Evolutionary conservation across 208 protist species (phyloP), one percentile per base, ranked within the genome.

Genomic region (Jaenimonas drosophilae): DNA sequence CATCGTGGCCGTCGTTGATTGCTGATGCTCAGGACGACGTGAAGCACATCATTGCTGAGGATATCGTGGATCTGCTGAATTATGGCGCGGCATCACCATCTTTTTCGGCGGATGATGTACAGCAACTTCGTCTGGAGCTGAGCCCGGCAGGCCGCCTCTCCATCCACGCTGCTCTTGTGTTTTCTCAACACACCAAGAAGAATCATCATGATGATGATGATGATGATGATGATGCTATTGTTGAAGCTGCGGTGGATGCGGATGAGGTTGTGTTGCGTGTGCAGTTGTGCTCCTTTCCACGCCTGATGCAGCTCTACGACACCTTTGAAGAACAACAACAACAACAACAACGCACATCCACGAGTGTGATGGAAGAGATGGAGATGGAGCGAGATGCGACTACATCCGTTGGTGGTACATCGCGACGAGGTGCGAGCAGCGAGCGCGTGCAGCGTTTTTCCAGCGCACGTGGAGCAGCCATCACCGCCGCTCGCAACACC

Each of bases 221-320:
- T 14, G 31, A 34, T 34, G 31, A 34, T 34, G 31, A 14, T 42
- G 9, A 14, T 34, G 9, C 9, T 34, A 7, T 7, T 34, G 30
- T 34, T 7, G 9, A n/a, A 7, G 4, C 5, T 16, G 12, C n/a
- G 27, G 32, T 19, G 21, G 9, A 3, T 24, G 48, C 16, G 12
- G 26, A 54, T 14, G 48, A 17, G 21, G 12, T 37, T 17, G 48
- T 11, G 16, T 16, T 39, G 23, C 33, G 29, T 40, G 14, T 48
- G 26, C 5, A 29, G 11, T 27, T 23, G 37, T 42, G 37, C 19
- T 20, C 14, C 7, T 42, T 42, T 17, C 37, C 37, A 20, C 19
- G 14, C 6, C 37, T 42, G 37, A 11, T 25, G 6, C 37, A 42
- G 7, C 19, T 42, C 9, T 24, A 20, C 6, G 37, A 42, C n/a